phyloP scores from a whole-genome alignment of 1,139 yeast genomes.

The Pichia sp. region DNA sequence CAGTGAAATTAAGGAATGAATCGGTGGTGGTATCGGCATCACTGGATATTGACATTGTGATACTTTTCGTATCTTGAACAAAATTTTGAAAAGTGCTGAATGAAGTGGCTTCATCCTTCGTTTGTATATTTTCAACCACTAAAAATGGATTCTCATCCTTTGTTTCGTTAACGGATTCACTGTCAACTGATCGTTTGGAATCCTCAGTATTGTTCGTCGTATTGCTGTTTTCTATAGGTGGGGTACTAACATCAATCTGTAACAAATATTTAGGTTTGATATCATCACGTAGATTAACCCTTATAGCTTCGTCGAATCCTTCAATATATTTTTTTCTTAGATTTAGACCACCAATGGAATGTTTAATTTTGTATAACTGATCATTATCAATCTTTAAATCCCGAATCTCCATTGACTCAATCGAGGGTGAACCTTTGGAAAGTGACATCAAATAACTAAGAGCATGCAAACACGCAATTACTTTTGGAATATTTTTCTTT shows the following conservation, averaged over 20 bases:
- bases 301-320: conserved; percentile 23
- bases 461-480: conserved; percentile 89
- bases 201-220: background rate
- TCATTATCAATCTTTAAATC: conserved; percentile 16
- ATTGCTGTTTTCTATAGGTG: background rate
- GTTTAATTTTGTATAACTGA: conserved; percentile 62
- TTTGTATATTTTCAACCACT: background rate
- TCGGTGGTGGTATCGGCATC: background rate
- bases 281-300: conserved; percentile 23
- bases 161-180: background rate
- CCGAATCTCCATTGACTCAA: conserved; percentile 33
- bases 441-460: conserved; percentile 60
- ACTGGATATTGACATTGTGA: background rate
- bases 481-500: conserved; percentile 87
- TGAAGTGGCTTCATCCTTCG: background rate
- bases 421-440: conserved; percentile 46
- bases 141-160: background rate
- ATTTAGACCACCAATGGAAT: conserved; percentile 48
- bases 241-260: conserved; percentile 1
- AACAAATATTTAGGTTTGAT: conserved; percentile 11
- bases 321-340: conserved; percentile 18
- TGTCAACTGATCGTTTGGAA: background rate
- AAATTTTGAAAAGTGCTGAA: background rate
- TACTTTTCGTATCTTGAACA: no score
- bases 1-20: background rate